Base-by-base conservation (phyloP, 192 early-diverging fungal species). In the Gigaspora rosea region DNA sequence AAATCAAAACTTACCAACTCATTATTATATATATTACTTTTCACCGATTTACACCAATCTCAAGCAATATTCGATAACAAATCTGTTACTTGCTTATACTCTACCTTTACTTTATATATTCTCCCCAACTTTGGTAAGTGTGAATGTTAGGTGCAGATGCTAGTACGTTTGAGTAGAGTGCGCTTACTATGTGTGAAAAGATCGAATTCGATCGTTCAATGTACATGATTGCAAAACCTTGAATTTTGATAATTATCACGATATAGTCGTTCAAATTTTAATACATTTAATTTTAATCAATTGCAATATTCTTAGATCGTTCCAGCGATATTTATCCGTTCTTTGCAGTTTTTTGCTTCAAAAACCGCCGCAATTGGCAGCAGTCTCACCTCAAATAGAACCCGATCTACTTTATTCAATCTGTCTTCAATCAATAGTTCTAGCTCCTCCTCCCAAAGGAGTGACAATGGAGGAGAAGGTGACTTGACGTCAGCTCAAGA, bases 391-490 rank as follows among this genome's bases (percentile, higher is more conserved):
- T 68, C 59, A 5, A 57, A 62, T 15, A 52, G 27, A 63, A 13
- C 18, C 47, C 52, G 32, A 36, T 72, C 69, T 50, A 51, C 46
- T 20, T 49, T 59, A 32, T 57, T 35, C 68, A 64, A 52, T 22
- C 59, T 65, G 41, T 73, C 61, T 36, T 67, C 36, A 72, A 52
- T 35, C 32, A 62, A 35, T 54, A 78, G 41, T 69, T 70, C 52
- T 46, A 22, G 52, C 41, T 70, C 57, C 16, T 75, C 78, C 10
- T 78, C 77, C 27, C 71, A 75, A 20, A 68, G 74, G 15, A 81
- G 80, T 33, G 82, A 84, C 61, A 78, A 79, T 6, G 82, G 76
- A 2, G 67, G 48, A 46, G 64, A 61, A 32, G 76, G 70, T 35
- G 82, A 66, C 41, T 16, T 46, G 22, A 65, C 75, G 16, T 67